Percentiles rank a stretch among this genome's conserved stretches.
Evolutionary conservation across 148 eudicot genomes (phyloP).

Genomic region (Rhododendron williamsianum): DNA sequence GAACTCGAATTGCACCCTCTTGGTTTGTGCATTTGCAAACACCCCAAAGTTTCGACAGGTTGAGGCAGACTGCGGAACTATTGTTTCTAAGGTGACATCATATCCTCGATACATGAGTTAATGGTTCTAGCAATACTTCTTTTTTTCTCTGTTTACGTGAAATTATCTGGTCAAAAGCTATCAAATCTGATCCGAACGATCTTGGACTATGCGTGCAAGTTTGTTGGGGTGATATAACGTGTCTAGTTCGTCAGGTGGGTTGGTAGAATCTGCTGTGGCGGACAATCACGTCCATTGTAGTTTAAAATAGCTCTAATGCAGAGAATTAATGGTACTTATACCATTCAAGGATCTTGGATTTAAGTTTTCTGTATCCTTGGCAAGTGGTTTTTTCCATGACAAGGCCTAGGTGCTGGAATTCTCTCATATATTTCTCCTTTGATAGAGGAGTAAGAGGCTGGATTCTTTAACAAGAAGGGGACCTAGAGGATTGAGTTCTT

Average conservation of each 20-base stretch:
- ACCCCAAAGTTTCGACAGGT: constrained; percentile 96
- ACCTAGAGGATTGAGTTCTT: background rate
- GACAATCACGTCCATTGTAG: background rate
- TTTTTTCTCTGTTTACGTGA: background rate
- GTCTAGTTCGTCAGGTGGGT: background rate
- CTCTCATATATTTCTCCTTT: background rate
- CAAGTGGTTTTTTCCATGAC: background rate
- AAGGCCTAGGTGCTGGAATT: background rate
- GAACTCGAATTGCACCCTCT: constrained; percentile 79
- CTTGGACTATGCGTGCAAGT: background rate
- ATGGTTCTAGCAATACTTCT: background rate
- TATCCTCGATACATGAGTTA: constrained; percentile 3
- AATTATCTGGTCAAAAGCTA: background rate
- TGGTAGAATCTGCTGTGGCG: background rate
- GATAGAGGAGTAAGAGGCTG: background rate
- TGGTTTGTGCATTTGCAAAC: constrained; percentile 84
- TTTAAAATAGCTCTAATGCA: background rate
- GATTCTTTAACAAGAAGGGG: background rate
- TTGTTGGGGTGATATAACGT: background rate
- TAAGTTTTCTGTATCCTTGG: background rate
- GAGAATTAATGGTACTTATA: background rate
- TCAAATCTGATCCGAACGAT: background rate
- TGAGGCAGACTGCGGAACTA: constrained; percentile 74
- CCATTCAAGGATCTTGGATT: background rate
- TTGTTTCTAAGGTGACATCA: constrained; percentile 66